phyloP scores from a whole-genome alignment of 2,329 filamentous ascomycete species.

The Pestalotiopsis sp. region DNA sequence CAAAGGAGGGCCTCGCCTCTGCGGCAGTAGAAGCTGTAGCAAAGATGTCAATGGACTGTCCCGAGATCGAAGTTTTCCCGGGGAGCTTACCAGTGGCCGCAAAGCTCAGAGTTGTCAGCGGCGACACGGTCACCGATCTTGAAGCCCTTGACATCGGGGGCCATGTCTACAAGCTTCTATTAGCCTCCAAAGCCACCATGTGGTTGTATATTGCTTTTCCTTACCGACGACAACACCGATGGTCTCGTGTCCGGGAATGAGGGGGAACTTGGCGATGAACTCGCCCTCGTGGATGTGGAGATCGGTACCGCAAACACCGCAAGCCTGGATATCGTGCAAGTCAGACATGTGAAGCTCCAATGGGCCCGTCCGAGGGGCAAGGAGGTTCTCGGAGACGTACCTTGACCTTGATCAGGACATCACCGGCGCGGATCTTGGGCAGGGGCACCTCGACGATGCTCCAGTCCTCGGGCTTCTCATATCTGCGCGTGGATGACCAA shows the following conservation, averaged over 20 bases:
- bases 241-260: constrained; percentile 71
- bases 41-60: constrained; percentile 15
- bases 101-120: constrained; percentile 68
- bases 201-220: not conserved
- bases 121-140: constrained; percentile 66
- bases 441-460: constrained; percentile 65
- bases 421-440: constrained; percentile 60
- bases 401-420: constrained; percentile 69
- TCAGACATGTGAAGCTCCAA: constrained; percentile 20
- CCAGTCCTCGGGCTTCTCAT: constrained; percentile 65
- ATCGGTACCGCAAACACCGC: constrained; percentile 40
- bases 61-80: not conserved
- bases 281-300: constrained; percentile 70
- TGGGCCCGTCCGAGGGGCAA: not conserved
- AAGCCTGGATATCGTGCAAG: constrained; percentile 24
- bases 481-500: constrained; percentile 38
- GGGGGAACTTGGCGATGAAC: constrained; percentile 65
- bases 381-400: constrained; percentile 35
- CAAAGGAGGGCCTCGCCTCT: constrained; percentile 70
- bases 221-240: constrained; percentile 63
- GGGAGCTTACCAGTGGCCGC: constrained; percentile 58
- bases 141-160: constrained; percentile 61
- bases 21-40: constrained; percentile 65
- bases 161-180: constrained; percentile 24
- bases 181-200: constrained; percentile 6